Conservation (phyloP, 306 rosid genomes). For the Prunus fruticosa region DNA sequence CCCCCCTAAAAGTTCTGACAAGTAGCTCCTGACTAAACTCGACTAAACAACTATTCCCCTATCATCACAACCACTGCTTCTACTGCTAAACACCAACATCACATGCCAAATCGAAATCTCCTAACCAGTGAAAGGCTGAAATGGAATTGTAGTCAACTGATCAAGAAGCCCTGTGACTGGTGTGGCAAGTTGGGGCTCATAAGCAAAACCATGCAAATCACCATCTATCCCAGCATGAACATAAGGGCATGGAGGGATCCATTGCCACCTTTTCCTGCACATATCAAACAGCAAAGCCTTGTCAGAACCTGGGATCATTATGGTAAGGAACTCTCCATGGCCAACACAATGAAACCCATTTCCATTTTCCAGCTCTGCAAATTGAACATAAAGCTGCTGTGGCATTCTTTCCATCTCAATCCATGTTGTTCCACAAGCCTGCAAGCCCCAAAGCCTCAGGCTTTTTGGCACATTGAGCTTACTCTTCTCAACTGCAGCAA, state of each 20-base stretch:
- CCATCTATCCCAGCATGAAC: slow-evolving; percentile 2
- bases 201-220: slow-evolving; percentile 79
- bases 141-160: slow-evolving; percentile 55
- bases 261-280: slow-evolving; percentile 69
- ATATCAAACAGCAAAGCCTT: slow-evolving; percentile 70
- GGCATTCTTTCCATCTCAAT: slow-evolving; percentile 96
- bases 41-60: neutral
- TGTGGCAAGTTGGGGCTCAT: slow-evolving; percentile 77
- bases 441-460: slow-evolving; percentile 78
- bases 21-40: neutral
- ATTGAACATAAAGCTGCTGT: slow-evolving; percentile 65
- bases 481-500: slow-evolving; percentile 90
- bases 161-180: slow-evolving; percentile 78
- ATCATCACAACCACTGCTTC: neutral
- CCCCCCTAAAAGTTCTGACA: neutral
- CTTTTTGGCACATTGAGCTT: slow-evolving; percentile 84
- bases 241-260: slow-evolving; percentile 94
- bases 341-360: slow-evolving; percentile 77
- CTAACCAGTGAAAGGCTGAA: slow-evolving; percentile 36
- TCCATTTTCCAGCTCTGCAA: slow-evolving; percentile 58
- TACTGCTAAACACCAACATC: neutral
- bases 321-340: slow-evolving; percentile 70
- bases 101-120: neutral
- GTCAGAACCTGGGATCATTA: slow-evolving; percentile 48
- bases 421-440: slow-evolving; percentile 78